Base-by-base conservation (phyloP, 2,329 filamentous ascomycete genomes). In the Ascochyta fabae region DNA sequence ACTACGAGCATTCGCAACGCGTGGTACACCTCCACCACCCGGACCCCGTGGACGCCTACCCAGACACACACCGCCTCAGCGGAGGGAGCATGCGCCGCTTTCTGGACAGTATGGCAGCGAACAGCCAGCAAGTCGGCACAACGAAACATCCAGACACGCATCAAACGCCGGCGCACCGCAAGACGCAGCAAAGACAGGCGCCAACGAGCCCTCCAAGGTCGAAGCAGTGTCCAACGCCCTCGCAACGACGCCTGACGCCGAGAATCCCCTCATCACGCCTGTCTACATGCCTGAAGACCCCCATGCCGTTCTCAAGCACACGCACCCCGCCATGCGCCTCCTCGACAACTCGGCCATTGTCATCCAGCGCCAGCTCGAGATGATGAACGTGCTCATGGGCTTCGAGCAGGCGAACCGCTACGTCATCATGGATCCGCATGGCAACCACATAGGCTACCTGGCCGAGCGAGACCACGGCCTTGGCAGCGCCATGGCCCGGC, bases 351-450 rank as follows among this genome's bases (percentile, higher is more conserved):
- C 85, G 2, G 81, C 84, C 8, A 76, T 88, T 40, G 81, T 88
- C 6, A 80, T 88, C 9, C 85, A 87, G 61, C 77, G 86, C 29
- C 85, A 88, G 64, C 67, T 88, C 26, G 86, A 88, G 67, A 81
- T 88, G 76, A 86, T 87, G 83, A 88, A 88, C 70, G 78, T 88
- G 9, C 79, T 88, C 65, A 75, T 87, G 70, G 86, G 86, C 1
- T 88, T 88, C 61, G 86, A 88, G 71, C 86, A 88, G 69, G 85
- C 86, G 12, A 88, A 88, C 65, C 81, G 81, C 69, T 88, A 88
- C 67, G 80, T 86, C 13, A 86, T 88, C 44, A 83, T 88, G 79
- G 84, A 88, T 73, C 84, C 84, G 2, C 78, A 83, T 48, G 86
- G 86, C 6, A 83, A 84, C 54, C 86, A 86, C 59, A 79, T 88